These are phyloP conservation scores for Buddleja alternifolia DNA, from an alignment of 257 asterid species.

Conservation along the genomic window DNA sequence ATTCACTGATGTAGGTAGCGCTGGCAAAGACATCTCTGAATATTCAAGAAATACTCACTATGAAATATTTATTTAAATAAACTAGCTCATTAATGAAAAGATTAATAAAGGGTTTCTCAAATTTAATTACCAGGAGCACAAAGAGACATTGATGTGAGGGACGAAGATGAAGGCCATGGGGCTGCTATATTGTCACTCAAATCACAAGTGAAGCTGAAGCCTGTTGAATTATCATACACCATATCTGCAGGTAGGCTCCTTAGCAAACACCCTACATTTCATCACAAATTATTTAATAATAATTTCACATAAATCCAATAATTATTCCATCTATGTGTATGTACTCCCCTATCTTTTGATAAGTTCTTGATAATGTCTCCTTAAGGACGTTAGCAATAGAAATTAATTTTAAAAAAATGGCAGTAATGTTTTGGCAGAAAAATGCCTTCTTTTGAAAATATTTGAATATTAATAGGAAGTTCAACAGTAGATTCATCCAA, in stretches of 20 bases:
- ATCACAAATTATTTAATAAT: too few species aligned
- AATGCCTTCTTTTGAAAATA: too few species aligned
- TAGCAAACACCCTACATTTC: conserved; percentile 79
- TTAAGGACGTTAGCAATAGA: neutral
- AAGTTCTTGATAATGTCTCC: neutral
- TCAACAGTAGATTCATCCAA: too few species aligned
- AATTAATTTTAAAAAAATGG: too few species aligned
- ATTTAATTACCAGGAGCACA: conserved; percentile 88
- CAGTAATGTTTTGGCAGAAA: too few species aligned
- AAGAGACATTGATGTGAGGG: conserved; percentile 78
- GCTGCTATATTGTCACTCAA: conserved; percentile 91
- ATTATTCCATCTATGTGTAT: too few species aligned
- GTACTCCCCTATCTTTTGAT: too few species aligned
- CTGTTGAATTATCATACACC: conserved; percentile 80
- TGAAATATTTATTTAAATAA: neutral
- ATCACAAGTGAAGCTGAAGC: conserved; percentile 91
- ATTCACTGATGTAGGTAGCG: conserved; percentile 77
- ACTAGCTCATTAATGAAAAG: conserved; percentile 1
- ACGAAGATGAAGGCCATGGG: conserved; percentile 97
- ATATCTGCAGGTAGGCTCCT: conserved; percentile 86
- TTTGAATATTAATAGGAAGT: too few species aligned
- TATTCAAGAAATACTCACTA: conserved; percentile 32
- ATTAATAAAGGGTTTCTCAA: conserved; percentile 1
- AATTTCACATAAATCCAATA: neutral
- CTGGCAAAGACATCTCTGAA: conserved; percentile 98